Evolutionary conservation across 495 filamentous ascomycete genomes (phyloP), one percentile per base, ranked within the genome.

Genomic region (Talaromyces stipitatus): DNA sequence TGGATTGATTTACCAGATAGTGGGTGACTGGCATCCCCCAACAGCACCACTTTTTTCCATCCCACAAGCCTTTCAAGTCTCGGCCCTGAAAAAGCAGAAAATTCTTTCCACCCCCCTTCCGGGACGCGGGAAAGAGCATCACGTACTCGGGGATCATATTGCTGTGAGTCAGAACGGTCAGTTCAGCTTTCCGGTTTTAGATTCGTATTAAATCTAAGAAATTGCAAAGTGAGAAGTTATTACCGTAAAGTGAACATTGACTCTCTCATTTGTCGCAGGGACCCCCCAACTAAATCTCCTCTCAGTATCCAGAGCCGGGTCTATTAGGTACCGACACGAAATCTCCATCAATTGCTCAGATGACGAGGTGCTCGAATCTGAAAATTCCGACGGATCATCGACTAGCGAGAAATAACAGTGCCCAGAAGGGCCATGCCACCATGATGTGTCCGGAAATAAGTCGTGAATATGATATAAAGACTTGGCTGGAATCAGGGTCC

Each of bases 1-100:
- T 51, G 24, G 16, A 51, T 12, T 41, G 33, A 11, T 51, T 51
- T 51, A 51, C 48, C 48, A 0, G 74, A 72, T 1, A 76, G 65
- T 3, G 78, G 72, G 64, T 80, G 78, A 24, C 71, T 74, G 6
- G 78, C 69, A 58, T 80, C 78, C 1, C 78, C 78, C 10, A 80
- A 69, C 1, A 80, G 67, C 1, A 69, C 76, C 22, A 78, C 55
- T 56, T 77, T 77, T 30, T 70, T 64, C 73, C 74, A 78, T 2
- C 64, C 76, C 0, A 57, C 69, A 4, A 78, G 65, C 4, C 62
- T 65, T 20, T 65, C 51, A 9, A 78, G 60, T 24, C 71, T 67
- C 3, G 48, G 48, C 10, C 76, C 76, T 4, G 74, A 66, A 33
- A 72, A 78, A 1, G 69, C 66, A 3, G 72, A 69, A 55, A 77